Evolutionary conservation across 2,329 filamentous ascomycete genomes (phyloP), one percentile per base, ranked within the genome.

Genomic region (Ceratocystis huliohia): DNA sequence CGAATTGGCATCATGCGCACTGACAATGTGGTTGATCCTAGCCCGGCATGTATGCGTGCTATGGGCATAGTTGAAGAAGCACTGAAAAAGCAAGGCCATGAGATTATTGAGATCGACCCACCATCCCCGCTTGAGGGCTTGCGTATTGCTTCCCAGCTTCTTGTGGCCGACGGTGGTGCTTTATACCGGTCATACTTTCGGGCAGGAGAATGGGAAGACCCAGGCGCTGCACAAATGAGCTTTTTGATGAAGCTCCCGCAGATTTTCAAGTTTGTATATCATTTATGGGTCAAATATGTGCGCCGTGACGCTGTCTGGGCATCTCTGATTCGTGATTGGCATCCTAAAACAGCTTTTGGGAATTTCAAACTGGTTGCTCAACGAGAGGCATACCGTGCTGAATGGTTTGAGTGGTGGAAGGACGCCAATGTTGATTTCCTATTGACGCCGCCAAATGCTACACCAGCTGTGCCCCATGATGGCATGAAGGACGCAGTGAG

Each of bases 371-470:
- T 94, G 63, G 90, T 93, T 3, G 81, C 82, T 1, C 81, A 85
- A 75, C 84, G 92, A 28, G 93, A 96, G 76, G 79, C 81, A 0
- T 95, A 90, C 78, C 88, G 89, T 70, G 82, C 81, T 15, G 81
- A 78, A 64, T 96, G 91, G 85, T 92, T 90, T 74, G 83, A 87
- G 25, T 96, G 91, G 88, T 95, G 91, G 90, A 83, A 89, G 68
- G 77, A 81, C 10, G 81, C 83, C 46, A 79, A 85, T 61, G 77
- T 92, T 69, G 92, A 96, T 75, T 86, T 92, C 70, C 81, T 96
- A 70, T 76, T 96, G 44, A 85, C 88, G 8, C 88, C 89, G n/a
- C 91, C 87, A 0, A 96, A 96, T 74, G 91, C 92, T 0, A 96
- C 91, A 0, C 91, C 92, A 1, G 92, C 92, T 0, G 84, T 96